Evolutionary conservation across 768 basidiomycete genomes (phyloP).

Genomic region (Fomitopsis pulvina): DNA sequence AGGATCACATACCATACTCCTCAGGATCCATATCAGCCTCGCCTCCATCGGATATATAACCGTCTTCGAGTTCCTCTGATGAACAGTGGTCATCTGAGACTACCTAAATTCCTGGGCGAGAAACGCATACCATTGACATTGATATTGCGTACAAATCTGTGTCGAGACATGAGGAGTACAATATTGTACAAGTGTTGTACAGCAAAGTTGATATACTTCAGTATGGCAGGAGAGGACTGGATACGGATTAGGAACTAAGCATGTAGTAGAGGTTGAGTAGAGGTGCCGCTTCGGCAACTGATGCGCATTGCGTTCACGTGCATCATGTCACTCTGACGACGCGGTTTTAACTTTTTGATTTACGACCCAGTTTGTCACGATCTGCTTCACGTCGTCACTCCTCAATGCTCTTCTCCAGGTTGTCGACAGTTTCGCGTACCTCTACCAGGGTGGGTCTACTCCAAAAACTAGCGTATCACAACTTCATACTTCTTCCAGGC

Average conservation of each 20-base stretch:
- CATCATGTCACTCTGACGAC: too few species aligned
- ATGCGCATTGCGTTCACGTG: too few species aligned
- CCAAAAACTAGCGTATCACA: neutral
- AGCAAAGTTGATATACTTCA: too few species aligned
- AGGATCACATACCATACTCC: slow-evolving; percentile 65
- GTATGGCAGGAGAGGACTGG: too few species aligned
- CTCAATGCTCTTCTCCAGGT: too few species aligned
- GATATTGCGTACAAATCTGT: slow-evolving; percentile 82
- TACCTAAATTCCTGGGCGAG: neutral
- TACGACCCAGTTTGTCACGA: too few species aligned
- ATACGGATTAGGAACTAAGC: too few species aligned
- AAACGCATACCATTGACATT: slow-evolving; percentile 69
- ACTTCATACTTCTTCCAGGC: slow-evolving; percentile 31
- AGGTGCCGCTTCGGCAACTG: too few species aligned
- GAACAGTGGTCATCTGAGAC: slow-evolving; percentile 2
- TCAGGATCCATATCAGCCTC: slow-evolving; percentile 78
- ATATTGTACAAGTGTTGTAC: too few species aligned
- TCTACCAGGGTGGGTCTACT: neutral
- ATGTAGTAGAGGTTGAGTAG: too few species aligned
- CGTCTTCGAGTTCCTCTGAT: slow-evolving; percentile 85
- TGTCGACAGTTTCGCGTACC: neutral
- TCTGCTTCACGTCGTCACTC: too few species aligned
- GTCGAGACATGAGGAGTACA: slow-evolving; percentile 78
- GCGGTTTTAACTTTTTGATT: too few species aligned
- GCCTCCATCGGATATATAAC: slow-evolving; percentile 69